These are phyloP conservation scores for Spergularia bocconei DNA, from an alignment of 148 eudicot species.

Conservation along the genomic window DNA sequence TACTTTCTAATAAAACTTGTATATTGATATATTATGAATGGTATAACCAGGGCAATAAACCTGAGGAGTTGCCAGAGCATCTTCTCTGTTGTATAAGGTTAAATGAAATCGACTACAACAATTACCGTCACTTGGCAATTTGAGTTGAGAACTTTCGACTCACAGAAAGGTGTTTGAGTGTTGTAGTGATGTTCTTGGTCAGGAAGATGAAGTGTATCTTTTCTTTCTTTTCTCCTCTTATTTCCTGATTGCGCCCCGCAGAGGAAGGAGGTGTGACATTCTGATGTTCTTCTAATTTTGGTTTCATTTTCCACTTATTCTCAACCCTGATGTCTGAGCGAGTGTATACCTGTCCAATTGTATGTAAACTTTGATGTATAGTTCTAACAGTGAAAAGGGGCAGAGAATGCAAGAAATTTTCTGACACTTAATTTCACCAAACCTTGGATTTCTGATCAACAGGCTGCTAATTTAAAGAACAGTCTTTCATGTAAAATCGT, in stretches of 20 bases:
- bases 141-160: constrained; percentile 24
- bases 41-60: constrained; percentile 69
- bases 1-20: not conserved
- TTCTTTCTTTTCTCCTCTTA: constrained; percentile 13
- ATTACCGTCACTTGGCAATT: constrained; percentile 67
- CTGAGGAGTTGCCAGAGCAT: constrained; percentile 85
- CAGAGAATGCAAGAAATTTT: constrained; percentile 10
- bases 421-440: not conserved
- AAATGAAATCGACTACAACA: constrained; percentile 67
- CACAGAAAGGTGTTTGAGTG: constrained; percentile 13
- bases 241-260: constrained; percentile 28
- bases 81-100: constrained; percentile 73
- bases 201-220: constrained; percentile 7
- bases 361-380: constrained; percentile 25
- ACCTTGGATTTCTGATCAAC: not conserved
- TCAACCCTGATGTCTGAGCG: constrained; percentile 16
- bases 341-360: constrained; percentile 18
- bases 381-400: constrained; percentile 18
- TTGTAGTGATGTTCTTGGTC: not conserved
- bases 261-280: constrained; percentile 38
- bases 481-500: too few relatives aligned
- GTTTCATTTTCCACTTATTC: not conserved
- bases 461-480: not conserved
- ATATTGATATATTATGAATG: not conserved
- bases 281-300: constrained; percentile 13